phyloP scores from a whole-genome alignment of 1,284 basidiomycete genomes.

The Cutaneotrichosporon sp. region DNA sequence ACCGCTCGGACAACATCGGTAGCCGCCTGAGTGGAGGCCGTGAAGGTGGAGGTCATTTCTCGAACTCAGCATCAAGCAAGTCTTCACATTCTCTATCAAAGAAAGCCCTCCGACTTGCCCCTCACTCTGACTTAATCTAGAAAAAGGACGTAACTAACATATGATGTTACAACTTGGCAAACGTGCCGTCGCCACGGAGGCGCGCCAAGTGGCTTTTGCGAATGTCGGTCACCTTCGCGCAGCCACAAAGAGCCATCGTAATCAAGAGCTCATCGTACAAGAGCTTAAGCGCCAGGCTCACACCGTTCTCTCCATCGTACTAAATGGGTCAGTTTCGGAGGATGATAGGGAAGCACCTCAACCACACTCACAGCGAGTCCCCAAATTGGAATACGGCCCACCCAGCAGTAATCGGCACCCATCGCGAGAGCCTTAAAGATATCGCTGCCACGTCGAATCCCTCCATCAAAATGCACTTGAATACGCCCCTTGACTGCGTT shows the following conservation, averaged over 20 bases:
- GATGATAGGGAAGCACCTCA: not conserved
- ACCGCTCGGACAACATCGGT: not conserved
- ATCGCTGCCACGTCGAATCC: conserved; percentile 33
- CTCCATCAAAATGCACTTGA: conserved; percentile 35
- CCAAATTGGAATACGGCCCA: conserved; percentile 25
- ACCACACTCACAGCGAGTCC: conserved; percentile 18
- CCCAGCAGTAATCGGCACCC: conserved; percentile 32
- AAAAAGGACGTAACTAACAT: not conserved
- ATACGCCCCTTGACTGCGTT: conserved; percentile 27
- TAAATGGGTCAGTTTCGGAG: not conserved
- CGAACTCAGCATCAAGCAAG: too few relatives aligned
- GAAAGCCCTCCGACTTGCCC: too few relatives aligned
- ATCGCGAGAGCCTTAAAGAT: conserved; percentile 39
- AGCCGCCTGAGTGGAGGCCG: too few relatives aligned
- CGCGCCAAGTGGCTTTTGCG: conserved; percentile 14
- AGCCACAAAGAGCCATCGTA: conserved; percentile 23
- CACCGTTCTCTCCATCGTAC: conserved; percentile 21
- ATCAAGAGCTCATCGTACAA: conserved; percentile 22
- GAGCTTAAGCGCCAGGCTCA: conserved; percentile 17
- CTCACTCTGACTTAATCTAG: too few relatives aligned
- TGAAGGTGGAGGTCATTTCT: too few relatives aligned
- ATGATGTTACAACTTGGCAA: not conserved
- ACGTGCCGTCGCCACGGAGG: conserved; percentile 12
- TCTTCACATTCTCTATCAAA: too few relatives aligned
- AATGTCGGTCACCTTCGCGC: conserved; percentile 19